Evolutionary conservation across 106 monocot species (phyloP).

Genomic region (Platanthera zijinensis): DNA sequence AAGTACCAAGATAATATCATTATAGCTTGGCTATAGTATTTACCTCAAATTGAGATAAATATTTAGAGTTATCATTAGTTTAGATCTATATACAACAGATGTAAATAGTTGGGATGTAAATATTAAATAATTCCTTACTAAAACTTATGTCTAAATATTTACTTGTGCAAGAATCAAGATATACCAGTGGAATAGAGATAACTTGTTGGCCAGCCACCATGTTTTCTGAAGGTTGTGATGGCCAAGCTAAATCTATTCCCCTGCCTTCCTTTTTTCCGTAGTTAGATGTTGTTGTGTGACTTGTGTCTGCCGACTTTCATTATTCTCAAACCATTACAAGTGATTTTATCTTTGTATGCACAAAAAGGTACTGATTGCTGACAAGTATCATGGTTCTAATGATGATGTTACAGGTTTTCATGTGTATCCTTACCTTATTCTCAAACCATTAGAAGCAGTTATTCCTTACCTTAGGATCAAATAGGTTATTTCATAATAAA

Average conservation of each 20-base stretch:
- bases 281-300: not conserved
- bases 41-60: too few relatives aligned
- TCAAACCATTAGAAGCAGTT: too few relatives aligned
- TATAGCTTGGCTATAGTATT: too few relatives aligned
- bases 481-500: not conserved
- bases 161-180: too few relatives aligned
- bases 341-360: too few relatives aligned
- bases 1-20: not conserved
- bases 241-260: not conserved
- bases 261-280: not conserved
- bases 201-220: not conserved
- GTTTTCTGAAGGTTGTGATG: not conserved
- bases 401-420: too few relatives aligned
- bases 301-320: not conserved
- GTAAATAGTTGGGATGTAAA: not conserved
- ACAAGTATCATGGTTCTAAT: too few relatives aligned
- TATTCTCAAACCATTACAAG: not conserved
- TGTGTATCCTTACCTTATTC: too few relatives aligned
- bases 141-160: not conserved
- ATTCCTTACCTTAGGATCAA: too few relatives aligned
- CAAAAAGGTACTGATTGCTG: not conserved
- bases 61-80: too few relatives aligned
- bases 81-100: too few relatives aligned
- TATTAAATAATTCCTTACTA: not conserved
- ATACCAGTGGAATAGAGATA: too few relatives aligned